Base-by-base conservation (phyloP, 2,329 filamentous ascomycete genomes). In the Fusarium sterilihyphosum region DNA sequence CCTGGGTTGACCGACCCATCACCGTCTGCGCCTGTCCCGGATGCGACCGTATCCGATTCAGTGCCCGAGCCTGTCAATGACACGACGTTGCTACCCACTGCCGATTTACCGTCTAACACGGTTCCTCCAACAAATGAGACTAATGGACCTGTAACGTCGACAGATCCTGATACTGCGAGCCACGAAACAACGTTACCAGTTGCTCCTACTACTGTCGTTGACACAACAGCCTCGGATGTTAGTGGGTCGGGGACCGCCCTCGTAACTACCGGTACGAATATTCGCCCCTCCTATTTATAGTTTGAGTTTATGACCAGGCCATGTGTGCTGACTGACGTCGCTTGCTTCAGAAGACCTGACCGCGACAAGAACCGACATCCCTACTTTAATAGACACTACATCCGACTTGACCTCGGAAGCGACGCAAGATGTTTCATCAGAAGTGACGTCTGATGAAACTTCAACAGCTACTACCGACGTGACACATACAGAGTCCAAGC, bases 241-340 rank as follows among this genome's bases (percentile, higher is more conserved):
- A 70, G 65, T 73, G 75, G 66, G 58, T 69, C 75, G 22, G 61
- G 60, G 29, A 78, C 75, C 56, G 24, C 64, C 24, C 70, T 62
- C 29, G 65, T 68, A 60, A 77, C 76, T 40, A 69, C 65, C 59
- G 68, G 77, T 78, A 78, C 60, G 77, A 67, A 60, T 69, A 59
- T 64, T 72, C 29, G 61, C 67, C 41, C 62, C 40, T 64, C 53
- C 62, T 65, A 67, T 65, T 65, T 64, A 44, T 61, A 69, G 49
- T 53, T 71, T 60, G 50, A 61, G 52, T 66, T 76, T 24, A 50
- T 53, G 49, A 47, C 64, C 64, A 65, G 41, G 38, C 56, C 67
- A 70, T 62, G 52, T 62, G 52, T 70, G 65, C 64, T 75, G 40
- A 76, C 71, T 68, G 50, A 65, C 56, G 50, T 62, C 31, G 54